These are phyloP conservation scores for Papiliotrema fonsecae DNA, from an alignment of 1,284 basidiomycete genomes.

Conservation along the genomic window DNA sequence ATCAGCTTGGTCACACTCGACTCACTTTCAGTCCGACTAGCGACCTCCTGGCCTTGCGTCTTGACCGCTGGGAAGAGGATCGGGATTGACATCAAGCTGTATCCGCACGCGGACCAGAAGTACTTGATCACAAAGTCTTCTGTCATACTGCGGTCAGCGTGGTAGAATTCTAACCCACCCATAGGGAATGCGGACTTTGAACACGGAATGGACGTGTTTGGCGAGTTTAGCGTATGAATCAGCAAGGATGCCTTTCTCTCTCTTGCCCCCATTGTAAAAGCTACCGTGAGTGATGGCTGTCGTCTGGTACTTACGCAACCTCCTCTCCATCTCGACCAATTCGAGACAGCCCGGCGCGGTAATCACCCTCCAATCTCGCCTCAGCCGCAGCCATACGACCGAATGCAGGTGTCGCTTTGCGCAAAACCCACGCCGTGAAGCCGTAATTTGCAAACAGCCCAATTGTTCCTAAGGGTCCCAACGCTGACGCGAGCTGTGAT, in stretches of 20 bases:
- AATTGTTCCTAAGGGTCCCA: constrained; percentile 69
- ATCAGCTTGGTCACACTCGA: constrained; percentile 10
- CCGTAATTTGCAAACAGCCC: constrained; percentile 82
- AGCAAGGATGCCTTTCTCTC: constrained; percentile 79
- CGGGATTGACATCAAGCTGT: constrained; percentile 81
- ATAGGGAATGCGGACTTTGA: constrained; percentile 56
- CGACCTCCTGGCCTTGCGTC: constrained; percentile 43
- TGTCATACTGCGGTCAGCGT: constrained; percentile 71
- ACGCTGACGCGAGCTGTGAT: constrained; percentile 76
- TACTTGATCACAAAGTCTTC: constrained; percentile 95
- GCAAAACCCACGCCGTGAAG: constrained; percentile 73
- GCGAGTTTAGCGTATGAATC: constrained; percentile 75
- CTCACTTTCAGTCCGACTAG: constrained; percentile 62
- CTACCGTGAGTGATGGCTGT: constrained; percentile 44
- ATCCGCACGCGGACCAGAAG: constrained; percentile 85
- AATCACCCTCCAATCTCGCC: constrained; percentile 78
- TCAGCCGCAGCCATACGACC: constrained; percentile 86
- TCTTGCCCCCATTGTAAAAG: constrained; percentile 85
- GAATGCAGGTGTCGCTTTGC: constrained; percentile 87
- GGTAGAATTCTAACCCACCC: constrained; percentile 38
- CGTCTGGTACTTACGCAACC: constrained; percentile 62
- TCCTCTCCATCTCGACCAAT: constrained; percentile 91
- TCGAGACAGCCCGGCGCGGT: constrained; percentile 78
- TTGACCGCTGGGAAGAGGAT: constrained; percentile 56
- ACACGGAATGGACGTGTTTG: constrained; percentile 85